These are phyloP conservation scores for Euptelea pleiosperma DNA, from an alignment of 164 flowering plant genomes.

Conservation along the genomic window DNA sequence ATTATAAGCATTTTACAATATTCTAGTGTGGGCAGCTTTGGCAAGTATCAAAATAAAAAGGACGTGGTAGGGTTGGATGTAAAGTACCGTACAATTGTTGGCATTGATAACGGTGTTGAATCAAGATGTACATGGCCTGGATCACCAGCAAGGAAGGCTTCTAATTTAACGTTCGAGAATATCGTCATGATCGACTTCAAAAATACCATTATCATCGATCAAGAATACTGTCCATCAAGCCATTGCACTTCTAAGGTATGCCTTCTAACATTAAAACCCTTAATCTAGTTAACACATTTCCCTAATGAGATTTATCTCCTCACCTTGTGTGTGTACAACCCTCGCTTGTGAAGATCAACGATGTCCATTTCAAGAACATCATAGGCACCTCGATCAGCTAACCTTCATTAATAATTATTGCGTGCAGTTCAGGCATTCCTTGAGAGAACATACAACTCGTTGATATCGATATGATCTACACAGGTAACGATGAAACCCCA, in stretches of 20 bases:
- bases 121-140: constrained; percentile 35
- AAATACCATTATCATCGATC: constrained; percentile 42
- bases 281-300: background rate
- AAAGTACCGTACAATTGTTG: constrained; percentile 27
- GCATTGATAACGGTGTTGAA: constrained; percentile 38
- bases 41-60: constrained; percentile 28
- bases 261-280: background rate
- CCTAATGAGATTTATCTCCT: background rate
- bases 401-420: constrained; percentile 23
- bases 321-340: too few relatives aligned
- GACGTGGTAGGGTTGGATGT: constrained; percentile 28
- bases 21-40: constrained; percentile 40
- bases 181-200: constrained; percentile 29
- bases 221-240: constrained; percentile 29
- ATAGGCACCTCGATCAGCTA: constrained; percentile 35
- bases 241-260: constrained; percentile 20
- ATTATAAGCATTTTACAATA: too few relatives aligned
- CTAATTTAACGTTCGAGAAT: constrained; percentile 23
- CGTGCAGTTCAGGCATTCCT: constrained; percentile 35
- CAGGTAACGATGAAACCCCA: background rate
- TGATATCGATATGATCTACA: constrained; percentile 22
- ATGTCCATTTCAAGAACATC: constrained; percentile 35
- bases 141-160: constrained; percentile 28
- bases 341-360: constrained; percentile 33
- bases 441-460: constrained; percentile 29